phyloP scores from a whole-genome alignment of 2,329 filamentous ascomycete species.

The Alternaria dauci region DNA sequence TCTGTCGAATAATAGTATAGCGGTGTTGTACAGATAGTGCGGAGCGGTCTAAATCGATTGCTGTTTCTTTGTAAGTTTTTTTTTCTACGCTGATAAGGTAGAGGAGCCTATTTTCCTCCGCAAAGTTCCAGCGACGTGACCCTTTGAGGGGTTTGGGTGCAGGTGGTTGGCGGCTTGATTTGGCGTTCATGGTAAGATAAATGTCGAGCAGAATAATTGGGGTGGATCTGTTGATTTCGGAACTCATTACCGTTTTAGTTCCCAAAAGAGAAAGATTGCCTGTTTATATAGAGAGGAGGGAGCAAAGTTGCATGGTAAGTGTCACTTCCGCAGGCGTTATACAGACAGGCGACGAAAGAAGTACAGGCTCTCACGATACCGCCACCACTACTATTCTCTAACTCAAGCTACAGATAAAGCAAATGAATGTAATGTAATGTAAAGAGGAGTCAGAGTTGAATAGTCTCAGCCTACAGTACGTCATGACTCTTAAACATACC shows the following conservation, averaged over 20 bases:
- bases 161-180: not conserved
- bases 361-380: not conserved
- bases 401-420: not conserved
- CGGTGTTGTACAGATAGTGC: not conserved
- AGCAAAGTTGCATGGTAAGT: not conserved
- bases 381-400: not conserved
- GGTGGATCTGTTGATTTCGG: not conserved
- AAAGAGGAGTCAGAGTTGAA: not conserved
- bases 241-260: not conserved
- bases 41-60: not conserved
- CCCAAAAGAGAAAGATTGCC: too few relatives aligned
- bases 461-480: not conserved
- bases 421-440: not conserved
- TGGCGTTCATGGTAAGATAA: not conserved
- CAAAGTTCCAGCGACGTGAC: slow-evolving; percentile 15
- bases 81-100: slow-evolving; percentile 4
- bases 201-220: not conserved
- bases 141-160: not conserved
- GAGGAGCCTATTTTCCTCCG: slow-evolving; percentile 10
- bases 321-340: not conserved
- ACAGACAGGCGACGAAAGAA: not conserved
- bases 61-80: slow-evolving; percentile 1
- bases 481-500: not conserved
- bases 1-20: slow-evolving; percentile 2
- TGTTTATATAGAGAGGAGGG: not conserved